Conservation (phyloP, 106 monocot genomes). For the Acanthochlamys bracteata region DNA sequence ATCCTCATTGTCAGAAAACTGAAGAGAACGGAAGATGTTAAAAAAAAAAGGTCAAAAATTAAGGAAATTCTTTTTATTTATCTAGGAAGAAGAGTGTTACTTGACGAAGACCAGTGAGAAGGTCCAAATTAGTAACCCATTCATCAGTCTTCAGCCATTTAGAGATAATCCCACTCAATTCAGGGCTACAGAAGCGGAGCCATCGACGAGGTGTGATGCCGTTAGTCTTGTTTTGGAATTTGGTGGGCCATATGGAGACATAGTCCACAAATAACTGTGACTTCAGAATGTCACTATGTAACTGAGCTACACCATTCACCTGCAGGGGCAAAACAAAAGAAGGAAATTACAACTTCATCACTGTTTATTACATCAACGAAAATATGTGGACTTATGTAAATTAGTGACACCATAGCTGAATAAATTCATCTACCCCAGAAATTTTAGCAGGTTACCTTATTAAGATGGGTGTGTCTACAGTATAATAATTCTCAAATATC, state of each 20-base stretch:
- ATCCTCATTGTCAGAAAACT: constrained; percentile 76
- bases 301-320: constrained; percentile 94
- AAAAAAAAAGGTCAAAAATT: neutral
- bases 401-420: too few species aligned
- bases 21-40: constrained; percentile 4
- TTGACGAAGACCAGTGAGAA: constrained; percentile 70
- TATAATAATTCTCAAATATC: too few species aligned
- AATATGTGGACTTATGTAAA: too few species aligned
- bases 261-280: constrained; percentile 71
- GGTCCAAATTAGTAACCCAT: constrained; percentile 83
- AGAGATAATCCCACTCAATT: constrained; percentile 69
- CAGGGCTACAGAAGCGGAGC: constrained; percentile 78
- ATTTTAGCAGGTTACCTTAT: too few species aligned
- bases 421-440: too few species aligned
- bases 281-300: constrained; percentile 87
- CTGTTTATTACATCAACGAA: too few species aligned
- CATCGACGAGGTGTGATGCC: constrained; percentile 89
- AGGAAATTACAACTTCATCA: too few species aligned
- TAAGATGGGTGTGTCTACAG: too few species aligned
- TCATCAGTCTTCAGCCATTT: constrained; percentile 92
- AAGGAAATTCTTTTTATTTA: too few species aligned
- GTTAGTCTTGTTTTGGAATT: constrained; percentile 95
- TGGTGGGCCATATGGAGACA: constrained; percentile 73
- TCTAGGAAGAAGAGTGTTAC: constrained; percentile 23
- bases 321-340: constrained; percentile 18